These are phyloP conservation scores for Aegle marmelos DNA, from an alignment of 345 rosid species.

Conservation along the genomic window DNA sequence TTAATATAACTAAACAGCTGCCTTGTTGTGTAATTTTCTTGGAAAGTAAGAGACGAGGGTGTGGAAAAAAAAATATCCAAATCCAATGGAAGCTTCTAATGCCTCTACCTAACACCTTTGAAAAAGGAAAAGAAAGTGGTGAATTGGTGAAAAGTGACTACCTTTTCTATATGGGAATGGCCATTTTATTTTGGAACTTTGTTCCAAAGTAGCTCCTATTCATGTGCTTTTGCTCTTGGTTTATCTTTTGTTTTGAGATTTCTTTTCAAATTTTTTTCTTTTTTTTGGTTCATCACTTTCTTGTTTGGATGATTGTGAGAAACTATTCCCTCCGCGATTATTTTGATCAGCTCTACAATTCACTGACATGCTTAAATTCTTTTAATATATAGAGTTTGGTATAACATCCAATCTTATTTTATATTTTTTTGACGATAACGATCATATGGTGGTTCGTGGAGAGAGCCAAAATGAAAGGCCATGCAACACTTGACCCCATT, in stretches of 20 bases:
- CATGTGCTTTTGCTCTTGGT: constrained; percentile 10
- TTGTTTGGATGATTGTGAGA: not conserved
- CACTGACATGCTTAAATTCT: not conserved
- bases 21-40: constrained; percentile 17
- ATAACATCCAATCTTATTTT: constrained; percentile 9
- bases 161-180: constrained; percentile 13
- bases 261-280: not conserved
- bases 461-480: constrained; percentile 2
- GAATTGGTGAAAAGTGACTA: constrained; percentile 30
- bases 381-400: constrained; percentile 22
- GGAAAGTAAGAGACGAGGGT: not conserved
- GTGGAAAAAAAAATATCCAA: not conserved
- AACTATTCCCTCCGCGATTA: not conserved
- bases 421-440: not conserved
- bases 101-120: constrained; percentile 51
- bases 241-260: not conserved
- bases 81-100: constrained; percentile 45
- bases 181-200: constrained; percentile 23
- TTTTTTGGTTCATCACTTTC: not conserved
- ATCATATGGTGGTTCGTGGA: not conserved
- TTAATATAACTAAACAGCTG: not conserved
- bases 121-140: constrained; percentile 13
- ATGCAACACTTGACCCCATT: not conserved
- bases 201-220: constrained; percentile 4
- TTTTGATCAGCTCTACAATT: not conserved